Evolutionary conservation across 2,329 filamentous ascomycete species (phyloP).

Genomic region (Daldinia sp.): DNA sequence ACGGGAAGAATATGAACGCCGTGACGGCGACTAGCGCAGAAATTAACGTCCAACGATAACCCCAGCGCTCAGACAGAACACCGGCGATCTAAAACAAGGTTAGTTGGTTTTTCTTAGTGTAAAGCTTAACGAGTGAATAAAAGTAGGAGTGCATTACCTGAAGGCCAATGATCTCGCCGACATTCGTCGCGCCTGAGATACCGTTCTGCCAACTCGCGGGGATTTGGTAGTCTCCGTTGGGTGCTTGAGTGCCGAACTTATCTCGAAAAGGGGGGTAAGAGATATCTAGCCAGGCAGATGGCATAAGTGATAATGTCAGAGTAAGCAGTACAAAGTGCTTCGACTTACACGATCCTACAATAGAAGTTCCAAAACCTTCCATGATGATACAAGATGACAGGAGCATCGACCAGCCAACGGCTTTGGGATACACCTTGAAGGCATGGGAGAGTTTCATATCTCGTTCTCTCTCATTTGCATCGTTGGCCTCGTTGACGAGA

Average conservation of each 20-base stretch:
- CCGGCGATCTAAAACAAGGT: constrained; percentile 53
- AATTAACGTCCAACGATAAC: constrained; percentile 58
- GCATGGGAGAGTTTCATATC: constrained; percentile 54
- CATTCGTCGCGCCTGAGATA: constrained; percentile 58
- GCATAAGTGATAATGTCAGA: constrained; percentile 14
- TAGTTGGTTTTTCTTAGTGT: not conserved
- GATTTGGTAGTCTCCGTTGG: constrained; percentile 56
- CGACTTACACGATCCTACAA: constrained; percentile 50
- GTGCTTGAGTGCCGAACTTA: constrained; percentile 51
- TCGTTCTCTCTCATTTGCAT: constrained; percentile 57
- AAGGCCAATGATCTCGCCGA: constrained; percentile 62
- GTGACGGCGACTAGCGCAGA: constrained; percentile 53
- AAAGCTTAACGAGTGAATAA: not conserved
- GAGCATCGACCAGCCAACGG: constrained; percentile 58
- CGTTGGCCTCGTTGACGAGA: constrained; percentile 53
- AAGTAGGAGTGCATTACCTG: constrained; percentile 46
- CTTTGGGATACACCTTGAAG: constrained; percentile 59
- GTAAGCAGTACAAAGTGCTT: not conserved
- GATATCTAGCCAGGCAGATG: constrained; percentile 50
- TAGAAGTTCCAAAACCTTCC: constrained; percentile 50
- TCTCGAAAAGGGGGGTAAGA: constrained; percentile 54
- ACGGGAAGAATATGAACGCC: constrained; percentile 58
- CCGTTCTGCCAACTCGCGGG: constrained; percentile 62
- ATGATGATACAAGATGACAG: constrained; percentile 58
- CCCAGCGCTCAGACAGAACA: constrained; percentile 56